Evolutionary conservation across 768 basidiomycete genomes (phyloP).

Genomic region (Tubosaeta sp.): DNA sequence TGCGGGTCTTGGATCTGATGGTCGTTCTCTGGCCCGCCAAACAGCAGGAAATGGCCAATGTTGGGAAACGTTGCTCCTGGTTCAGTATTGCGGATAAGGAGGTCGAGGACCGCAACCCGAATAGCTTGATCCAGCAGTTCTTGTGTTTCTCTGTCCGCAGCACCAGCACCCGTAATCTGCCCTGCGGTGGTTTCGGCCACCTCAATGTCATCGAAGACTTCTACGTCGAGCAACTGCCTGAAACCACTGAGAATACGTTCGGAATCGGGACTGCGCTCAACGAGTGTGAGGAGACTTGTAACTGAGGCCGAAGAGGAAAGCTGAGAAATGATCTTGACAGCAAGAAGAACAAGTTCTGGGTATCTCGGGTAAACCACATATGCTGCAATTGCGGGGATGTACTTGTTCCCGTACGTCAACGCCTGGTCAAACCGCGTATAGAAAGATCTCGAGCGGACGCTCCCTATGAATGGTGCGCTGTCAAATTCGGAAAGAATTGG

Average conservation of each 20-base stretch:
- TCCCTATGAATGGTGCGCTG: conserved; percentile 49
- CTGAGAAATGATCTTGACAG: conserved; percentile 69
- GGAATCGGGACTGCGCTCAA: conserved; percentile 79
- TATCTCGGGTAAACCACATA: conserved; percentile 69
- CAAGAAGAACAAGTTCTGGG: conserved; percentile 68
- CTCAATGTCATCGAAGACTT: conserved; percentile 58
- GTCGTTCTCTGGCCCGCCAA: conserved; percentile 57
- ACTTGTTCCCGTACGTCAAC: conserved; percentile 62
- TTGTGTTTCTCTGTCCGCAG: conserved; percentile 46
- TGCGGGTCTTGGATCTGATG: conserved; percentile 75
- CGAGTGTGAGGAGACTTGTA: conserved; percentile 68
- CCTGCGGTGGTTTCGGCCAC: conserved; percentile 57
- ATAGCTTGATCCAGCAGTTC: conserved; percentile 63
- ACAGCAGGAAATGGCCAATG: conserved; percentile 82
- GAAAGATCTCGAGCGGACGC: conserved; percentile 58
- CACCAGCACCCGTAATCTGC: conserved; percentile 69
- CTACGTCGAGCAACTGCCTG: conserved; percentile 56
- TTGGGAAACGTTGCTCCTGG: conserved; percentile 66
- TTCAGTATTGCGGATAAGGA: conserved; percentile 77
- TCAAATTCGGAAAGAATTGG: conserved; percentile 70
- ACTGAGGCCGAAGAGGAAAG: conserved; percentile 67
- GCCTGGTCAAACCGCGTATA: conserved; percentile 74
- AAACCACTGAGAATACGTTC: conserved; percentile 83
- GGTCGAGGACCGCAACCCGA: conserved; percentile 70
- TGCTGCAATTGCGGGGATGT: conserved; percentile 77